Conservation (phyloP, 179 eudicot genomes). For the Vitellaria paradoxa region DNA sequence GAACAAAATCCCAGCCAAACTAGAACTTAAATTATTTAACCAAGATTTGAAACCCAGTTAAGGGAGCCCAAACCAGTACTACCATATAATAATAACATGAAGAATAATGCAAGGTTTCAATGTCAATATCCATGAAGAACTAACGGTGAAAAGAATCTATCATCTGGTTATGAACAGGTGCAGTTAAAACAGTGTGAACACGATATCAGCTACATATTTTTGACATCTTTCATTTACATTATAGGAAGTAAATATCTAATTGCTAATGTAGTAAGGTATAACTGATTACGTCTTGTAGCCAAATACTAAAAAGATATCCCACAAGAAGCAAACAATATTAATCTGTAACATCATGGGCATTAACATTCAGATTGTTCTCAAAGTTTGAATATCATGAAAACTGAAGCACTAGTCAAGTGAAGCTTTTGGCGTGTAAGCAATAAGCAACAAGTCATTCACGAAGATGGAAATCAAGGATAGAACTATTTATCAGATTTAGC, state of each 20-base stretch:
- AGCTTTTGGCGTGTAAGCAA: too few relatives aligned
- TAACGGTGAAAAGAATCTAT: not conserved
- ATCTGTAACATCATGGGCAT: too few relatives aligned
- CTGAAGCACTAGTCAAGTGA: too few relatives aligned
- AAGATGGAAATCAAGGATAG: too few relatives aligned
- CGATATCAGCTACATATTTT: not conserved
- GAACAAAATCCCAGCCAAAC: not conserved
- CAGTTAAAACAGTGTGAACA: not conserved
- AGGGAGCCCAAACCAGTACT: not conserved
- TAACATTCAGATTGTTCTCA: too few relatives aligned
- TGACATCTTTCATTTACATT: not conserved
- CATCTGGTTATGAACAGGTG: not conserved
- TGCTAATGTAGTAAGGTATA: not conserved
- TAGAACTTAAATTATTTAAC: not conserved
- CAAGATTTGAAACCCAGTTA: not conserved
- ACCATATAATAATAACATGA: not conserved
- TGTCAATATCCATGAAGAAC: not conserved
- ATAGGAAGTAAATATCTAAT: not conserved
- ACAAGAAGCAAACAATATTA: too few relatives aligned
- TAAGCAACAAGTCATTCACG: too few relatives aligned
- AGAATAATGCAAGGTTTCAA: not conserved
- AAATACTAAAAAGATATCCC: too few relatives aligned
- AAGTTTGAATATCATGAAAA: too few relatives aligned
- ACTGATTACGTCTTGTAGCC: too few relatives aligned
- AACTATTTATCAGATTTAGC: too few relatives aligned